Evolutionary conservation across 257 asterid species (phyloP).

Genomic region (Thymus quinquecostatus): DNA sequence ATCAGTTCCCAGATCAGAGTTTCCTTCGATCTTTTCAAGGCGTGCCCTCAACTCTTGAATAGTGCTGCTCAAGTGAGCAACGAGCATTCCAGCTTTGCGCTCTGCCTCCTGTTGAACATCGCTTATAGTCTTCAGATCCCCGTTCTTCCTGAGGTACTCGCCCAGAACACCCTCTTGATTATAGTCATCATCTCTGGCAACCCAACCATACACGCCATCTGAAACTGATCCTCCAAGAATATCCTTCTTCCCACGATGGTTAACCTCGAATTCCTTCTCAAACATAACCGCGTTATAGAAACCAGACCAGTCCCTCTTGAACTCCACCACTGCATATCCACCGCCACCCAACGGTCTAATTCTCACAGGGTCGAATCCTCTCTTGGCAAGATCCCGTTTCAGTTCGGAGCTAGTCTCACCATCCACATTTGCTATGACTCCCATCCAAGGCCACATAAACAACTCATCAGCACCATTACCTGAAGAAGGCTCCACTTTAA

Average conservation of each 20-base stretch:
- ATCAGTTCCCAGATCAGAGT: conserved; percentile 30
- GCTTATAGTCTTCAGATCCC: conserved; percentile 63
- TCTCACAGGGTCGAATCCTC: conserved; percentile 51
- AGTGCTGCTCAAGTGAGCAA: conserved; percentile 45
- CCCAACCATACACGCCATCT: conserved; percentile 53
- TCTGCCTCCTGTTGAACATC: conserved; percentile 53
- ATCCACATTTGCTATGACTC: conserved; percentile 54
- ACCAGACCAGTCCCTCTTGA: conserved; percentile 61
- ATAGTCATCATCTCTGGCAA: conserved; percentile 71
- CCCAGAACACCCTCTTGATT: conserved; percentile 45
- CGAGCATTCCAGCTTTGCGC: conserved; percentile 50
- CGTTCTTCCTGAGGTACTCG: conserved; percentile 56
- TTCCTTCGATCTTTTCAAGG: conserved; percentile 45
- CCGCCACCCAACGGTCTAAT: conserved; percentile 40
- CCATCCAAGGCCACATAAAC: conserved; percentile 69
- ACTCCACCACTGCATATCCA: conserved; percentile 52
- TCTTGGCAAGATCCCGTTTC: conserved; percentile 43
- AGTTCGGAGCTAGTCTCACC: conserved; percentile 40
- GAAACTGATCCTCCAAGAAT: conserved; percentile 12
- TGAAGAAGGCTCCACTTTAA: conserved; percentile 36
- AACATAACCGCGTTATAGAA: conserved; percentile 53
- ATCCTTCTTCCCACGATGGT: conserved; percentile 55
- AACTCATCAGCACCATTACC: conserved; percentile 29
- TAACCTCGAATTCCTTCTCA: conserved; percentile 58
- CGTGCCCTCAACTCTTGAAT: conserved; percentile 44